Evolutionary conservation across 257 asterid genomes (phyloP), one percentile per base, ranked within the genome.

Genomic region (Echium plantagineum): DNA sequence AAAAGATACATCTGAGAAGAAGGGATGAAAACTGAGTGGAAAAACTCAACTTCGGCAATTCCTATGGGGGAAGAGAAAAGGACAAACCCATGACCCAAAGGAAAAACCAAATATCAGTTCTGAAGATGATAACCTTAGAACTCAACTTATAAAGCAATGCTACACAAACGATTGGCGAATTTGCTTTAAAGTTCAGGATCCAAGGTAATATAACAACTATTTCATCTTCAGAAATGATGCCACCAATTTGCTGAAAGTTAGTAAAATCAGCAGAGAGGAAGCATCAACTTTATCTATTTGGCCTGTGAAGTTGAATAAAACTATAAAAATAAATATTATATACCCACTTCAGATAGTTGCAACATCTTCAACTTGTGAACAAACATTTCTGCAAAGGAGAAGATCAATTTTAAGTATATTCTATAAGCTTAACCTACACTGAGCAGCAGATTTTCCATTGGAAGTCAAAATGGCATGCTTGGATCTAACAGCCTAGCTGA

Each of bases 331-430:
- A 58, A 70, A 63, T 63, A 69, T 74, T 55, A 18, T 69, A 63
- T 69, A 69, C 69, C 69, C 74, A 63, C 31, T 55, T 63, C 60
- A 69, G 59, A 65, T 69, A 70, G 67, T 76, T 35, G 64, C 65
- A 65, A 75, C 60, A 75, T 71, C 80, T 77, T 78, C 86, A 73
- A 61, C 76, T 67, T 78, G 78, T 66, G 74, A 77, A 69, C 69
- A 75, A 71, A 74, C 74, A 66, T 56, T 75, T 81, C 86, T 77
- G 84, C 81, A 78, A 77, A 78, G 76, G 81, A 75, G 68, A 81
- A 75, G 75, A 71, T 60, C 69, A 75, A 73, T 68, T 75, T 81
- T 67, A 75, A 72, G 76, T 66, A 55, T 60, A 67, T 68, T 30
- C 66, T 60, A 63, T 32, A 54, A 52, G 47, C 42, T 35, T 7